Base-by-base conservation (phyloP, 2,329 filamentous ascomycete species). In the Dothideomycetidae sp. region DNA sequence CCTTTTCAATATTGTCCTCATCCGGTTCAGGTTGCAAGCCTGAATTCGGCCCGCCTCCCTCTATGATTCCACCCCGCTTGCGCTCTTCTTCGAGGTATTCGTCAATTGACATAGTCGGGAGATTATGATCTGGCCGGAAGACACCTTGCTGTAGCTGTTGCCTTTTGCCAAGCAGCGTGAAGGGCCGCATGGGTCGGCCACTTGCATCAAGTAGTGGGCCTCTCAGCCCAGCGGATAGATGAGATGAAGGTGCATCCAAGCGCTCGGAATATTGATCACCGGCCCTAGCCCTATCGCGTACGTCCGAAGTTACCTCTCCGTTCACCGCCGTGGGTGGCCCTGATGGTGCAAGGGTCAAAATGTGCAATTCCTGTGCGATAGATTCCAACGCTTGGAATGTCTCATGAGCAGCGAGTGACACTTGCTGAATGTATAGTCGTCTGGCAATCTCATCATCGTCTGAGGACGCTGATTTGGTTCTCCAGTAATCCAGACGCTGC, bases 41-140 rank as follows among this genome's bases (percentile, higher is more conserved):
- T 48, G 76, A 81, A 46, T 78, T 73, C 50, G 81, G 81, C 12
- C 86, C 86, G 18, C 85, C 85, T 23, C 86, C 90, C 53, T 94
- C 81, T 39, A 96, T 82, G 41, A 98, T 86, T 13, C 83, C 83
- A 11, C 90, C 90, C 44, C 81, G 68, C 47, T 73, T 71, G 52
- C 72, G 71, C 63, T 96, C 90, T 58, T 96, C 88, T 36, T 92
- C 90, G 11, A 98, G 66, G 53, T 96, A 98, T 62, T 98, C 90
- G 49, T 98, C 90, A 44, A 98, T 94, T 1, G 75, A 82, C 90
- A 98, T 96, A 3, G 90, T 96, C 1, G 90, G 90, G 41, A 98
- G 63, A 59, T 83, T 94, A 56, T 98, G 90, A 5, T 90, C 84
- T 0, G 84, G 75, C 39, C 82, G 71, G 59, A 98, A 98, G 1